phyloP scores from a whole-genome alignment of 805 yeast genomes.

The Kodamaea sagamina region DNA sequence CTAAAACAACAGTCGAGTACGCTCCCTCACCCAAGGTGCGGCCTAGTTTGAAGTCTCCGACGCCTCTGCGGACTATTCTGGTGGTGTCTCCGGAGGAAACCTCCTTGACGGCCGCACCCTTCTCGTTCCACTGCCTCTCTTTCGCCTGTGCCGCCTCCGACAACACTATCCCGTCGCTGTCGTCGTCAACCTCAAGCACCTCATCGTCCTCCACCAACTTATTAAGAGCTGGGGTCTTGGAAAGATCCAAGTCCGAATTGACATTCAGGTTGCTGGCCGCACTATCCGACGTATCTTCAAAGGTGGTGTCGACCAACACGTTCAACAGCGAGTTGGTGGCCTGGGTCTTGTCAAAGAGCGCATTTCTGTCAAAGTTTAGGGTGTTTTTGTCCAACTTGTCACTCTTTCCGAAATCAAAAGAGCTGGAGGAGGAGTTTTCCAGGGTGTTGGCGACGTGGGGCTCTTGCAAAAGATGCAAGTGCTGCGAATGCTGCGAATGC shows the following conservation, averaged over 20 bases:
- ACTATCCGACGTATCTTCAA: conserved; percentile 2
- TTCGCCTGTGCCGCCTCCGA: conserved; percentile 14
- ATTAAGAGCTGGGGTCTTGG: conserved; percentile 7
- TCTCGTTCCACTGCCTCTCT: conserved; percentile 32
- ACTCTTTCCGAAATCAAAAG: conserved; percentile 36
- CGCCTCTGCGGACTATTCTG: conserved; percentile 37
- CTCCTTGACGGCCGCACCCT: conserved; percentile 37
- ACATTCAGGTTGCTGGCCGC: background rate
- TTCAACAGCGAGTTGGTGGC: conserved; percentile 40
- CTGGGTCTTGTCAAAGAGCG: conserved; percentile 16
- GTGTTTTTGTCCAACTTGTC: too few species aligned
- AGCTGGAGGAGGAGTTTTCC: conserved; percentile 9
- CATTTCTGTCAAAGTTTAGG: too few species aligned
- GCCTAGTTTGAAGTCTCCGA: conserved; percentile 44
- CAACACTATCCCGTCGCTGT: conserved; percentile 9
- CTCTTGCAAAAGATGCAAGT: too few species aligned
- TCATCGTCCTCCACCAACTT: conserved; percentile 14
- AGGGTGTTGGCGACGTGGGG: too few species aligned
- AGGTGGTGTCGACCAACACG: conserved; percentile 32
- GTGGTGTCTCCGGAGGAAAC: conserved; percentile 20
- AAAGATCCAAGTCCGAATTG: conserved; percentile 3
- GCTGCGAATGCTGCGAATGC: too few species aligned
- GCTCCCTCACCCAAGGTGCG: conserved; percentile 47
- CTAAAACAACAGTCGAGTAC: conserved; percentile 46
- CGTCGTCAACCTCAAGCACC: conserved; percentile 13